Conservation (phyloP, 2,329 filamentous ascomycete species). For the Pestalotiopsis sp. region DNA sequence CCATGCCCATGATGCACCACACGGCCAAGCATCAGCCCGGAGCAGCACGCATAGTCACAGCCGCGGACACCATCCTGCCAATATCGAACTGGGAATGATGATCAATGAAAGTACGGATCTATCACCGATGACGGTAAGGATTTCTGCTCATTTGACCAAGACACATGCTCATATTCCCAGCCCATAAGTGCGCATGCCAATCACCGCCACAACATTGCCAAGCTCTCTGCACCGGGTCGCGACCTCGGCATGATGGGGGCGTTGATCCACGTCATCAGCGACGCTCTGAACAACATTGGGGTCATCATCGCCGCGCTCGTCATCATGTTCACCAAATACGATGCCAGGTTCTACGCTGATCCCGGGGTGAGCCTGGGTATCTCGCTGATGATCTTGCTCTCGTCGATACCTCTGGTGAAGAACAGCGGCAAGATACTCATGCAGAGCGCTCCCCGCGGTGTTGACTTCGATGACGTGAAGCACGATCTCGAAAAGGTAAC, state of each 20-base stretch:
- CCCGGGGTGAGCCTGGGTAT: conserved; percentile 70
- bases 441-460: conserved; percentile 61
- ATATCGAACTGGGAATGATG: conserved; percentile 25
- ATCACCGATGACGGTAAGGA: conserved; percentile 24
- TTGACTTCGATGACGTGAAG: conserved; percentile 63
- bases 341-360: conserved; percentile 68
- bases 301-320: conserved; percentile 70
- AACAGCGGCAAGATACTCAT: conserved; percentile 66
- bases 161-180: conserved; percentile 15
- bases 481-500: conserved; percentile 66
- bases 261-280: conserved; percentile 68
- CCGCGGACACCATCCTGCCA: conserved; percentile 14
- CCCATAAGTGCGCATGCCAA: conserved; percentile 41
- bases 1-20: conserved; percentile 25
- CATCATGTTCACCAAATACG: conserved; percentile 64
- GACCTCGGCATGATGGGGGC: conserved; percentile 74
- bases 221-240: conserved; percentile 36
- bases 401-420: conserved; percentile 62
- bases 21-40: conserved; percentile 15
- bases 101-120: conserved; percentile 23
- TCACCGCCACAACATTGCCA: conserved; percentile 46
- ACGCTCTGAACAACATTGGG: conserved; percentile 74
- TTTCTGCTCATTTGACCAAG: no score
- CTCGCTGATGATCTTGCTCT: conserved; percentile 68
- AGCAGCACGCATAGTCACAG: not conserved